Evolutionary conservation across 805 yeast genomes (phyloP).

Genomic region (Cyberlindnera mycetangii): DNA sequence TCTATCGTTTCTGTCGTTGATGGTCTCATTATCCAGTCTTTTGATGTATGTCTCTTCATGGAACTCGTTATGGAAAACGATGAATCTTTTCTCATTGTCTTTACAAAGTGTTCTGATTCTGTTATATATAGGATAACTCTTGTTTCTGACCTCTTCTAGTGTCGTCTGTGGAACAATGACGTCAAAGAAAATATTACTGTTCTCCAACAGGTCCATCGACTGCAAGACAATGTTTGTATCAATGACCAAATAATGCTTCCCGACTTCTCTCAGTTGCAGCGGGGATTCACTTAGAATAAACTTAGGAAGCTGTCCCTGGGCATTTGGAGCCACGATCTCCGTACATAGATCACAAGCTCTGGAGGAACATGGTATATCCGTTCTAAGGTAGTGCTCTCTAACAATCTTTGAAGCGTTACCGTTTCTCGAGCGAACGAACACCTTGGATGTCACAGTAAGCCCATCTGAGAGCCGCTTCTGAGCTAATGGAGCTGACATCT

Average conservation of each 20-base stretch:
- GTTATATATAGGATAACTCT: slow-evolving; percentile 83
- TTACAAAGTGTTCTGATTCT: slow-evolving; percentile 76
- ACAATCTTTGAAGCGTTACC: slow-evolving; percentile 91
- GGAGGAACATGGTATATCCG: slow-evolving; percentile 90
- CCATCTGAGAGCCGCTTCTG: slow-evolving; percentile 47
- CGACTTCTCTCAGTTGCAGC: slow-evolving; percentile 42
- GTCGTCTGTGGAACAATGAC: slow-evolving; percentile 95
- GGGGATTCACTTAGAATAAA: slow-evolving; percentile 69
- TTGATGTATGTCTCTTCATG: slow-evolving; percentile 63
- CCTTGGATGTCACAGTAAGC: slow-evolving; percentile 75
- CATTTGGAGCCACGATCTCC: slow-evolving; percentile 52
- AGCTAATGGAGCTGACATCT: slow-evolving; percentile 14
- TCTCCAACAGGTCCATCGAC: slow-evolving; percentile 88
- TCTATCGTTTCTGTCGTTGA: slow-evolving; percentile 89
- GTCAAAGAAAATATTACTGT: slow-evolving; percentile 71
- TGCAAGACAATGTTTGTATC: slow-evolving; percentile 88
- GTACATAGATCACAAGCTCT: slow-evolving; percentile 63
- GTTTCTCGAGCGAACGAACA: slow-evolving; percentile 84
- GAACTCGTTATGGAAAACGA: slow-evolving; percentile 93
- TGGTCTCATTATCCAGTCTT: slow-evolving; percentile 60
- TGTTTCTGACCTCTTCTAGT: slow-evolving; percentile 85
- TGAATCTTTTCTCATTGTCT: slow-evolving; percentile 73
- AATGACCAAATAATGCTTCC: slow-evolving; percentile 76
- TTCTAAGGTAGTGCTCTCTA: slow-evolving; percentile 89
- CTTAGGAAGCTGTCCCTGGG: slow-evolving; percentile 62